phyloP scores from a whole-genome alignment of 148 eudicot species.

The Dianthus caryophyllus region DNA sequence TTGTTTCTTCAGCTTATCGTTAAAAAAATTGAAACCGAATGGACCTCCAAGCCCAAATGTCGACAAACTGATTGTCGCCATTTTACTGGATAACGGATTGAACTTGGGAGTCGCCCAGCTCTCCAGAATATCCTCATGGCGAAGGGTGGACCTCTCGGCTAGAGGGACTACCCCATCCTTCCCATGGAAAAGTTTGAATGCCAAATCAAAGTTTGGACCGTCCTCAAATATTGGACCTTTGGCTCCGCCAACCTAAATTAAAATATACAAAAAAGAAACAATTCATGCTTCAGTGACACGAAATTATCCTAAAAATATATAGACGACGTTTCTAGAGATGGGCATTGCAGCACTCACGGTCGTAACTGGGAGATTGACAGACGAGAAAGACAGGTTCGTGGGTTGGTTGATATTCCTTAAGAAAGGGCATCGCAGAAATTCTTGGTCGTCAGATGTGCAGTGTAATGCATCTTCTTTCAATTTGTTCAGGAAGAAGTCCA shows the following conservation, averaged over 20 bases:
- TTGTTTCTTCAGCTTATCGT: conserved; percentile 41
- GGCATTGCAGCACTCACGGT: conserved; percentile 39
- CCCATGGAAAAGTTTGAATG: conserved; percentile 76
- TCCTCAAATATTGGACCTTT: conserved; percentile 91
- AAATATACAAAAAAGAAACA: neutral
- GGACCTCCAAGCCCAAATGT: conserved; percentile 78
- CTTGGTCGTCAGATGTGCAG: conserved; percentile 45
- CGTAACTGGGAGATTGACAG: conserved; percentile 36
- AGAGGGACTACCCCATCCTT: conserved; percentile 79
- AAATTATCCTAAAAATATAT: neutral
- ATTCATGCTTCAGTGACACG: neutral
- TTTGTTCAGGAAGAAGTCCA: conserved; percentile 51
- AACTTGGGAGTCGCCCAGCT: conserved; percentile 38
- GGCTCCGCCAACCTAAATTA: conserved; percentile 42
- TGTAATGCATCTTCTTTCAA: conserved; percentile 40
- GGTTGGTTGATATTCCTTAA: conserved; percentile 68
- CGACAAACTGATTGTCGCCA: conserved; percentile 73
- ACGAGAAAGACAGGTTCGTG: conserved; percentile 53
- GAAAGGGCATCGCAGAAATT: conserved; percentile 63
- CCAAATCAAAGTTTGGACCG: conserved; percentile 67
- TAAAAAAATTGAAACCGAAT: conserved; percentile 52
- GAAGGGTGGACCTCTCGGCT: conserved; percentile 28
- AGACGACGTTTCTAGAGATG: neutral
- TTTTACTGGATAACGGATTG: conserved; percentile 60
- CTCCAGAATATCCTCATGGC: conserved; percentile 26